A percentile compares a stretch with the other conserved stretches of the same genome.
Conservation (phyloP, 2,329 filamentous ascomycete species). For the Lachnellula occidentalis region DNA sequence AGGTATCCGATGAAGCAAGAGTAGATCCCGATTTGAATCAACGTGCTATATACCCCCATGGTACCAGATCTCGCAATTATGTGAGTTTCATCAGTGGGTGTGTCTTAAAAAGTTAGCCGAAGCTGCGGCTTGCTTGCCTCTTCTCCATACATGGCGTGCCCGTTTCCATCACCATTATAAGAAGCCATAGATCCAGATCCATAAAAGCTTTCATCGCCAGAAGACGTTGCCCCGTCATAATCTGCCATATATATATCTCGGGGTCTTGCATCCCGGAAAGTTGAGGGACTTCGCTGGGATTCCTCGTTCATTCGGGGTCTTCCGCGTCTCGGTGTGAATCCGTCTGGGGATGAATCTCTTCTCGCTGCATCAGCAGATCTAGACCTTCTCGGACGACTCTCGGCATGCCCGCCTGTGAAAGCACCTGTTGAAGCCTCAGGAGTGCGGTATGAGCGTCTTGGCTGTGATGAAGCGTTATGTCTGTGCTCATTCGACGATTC, state of each 20-base stretch:
- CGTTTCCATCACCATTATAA: not conserved
- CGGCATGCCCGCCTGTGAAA: not conserved
- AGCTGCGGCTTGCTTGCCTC: not conserved
- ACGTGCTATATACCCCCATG: no score
- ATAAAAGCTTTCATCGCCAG: not conserved
- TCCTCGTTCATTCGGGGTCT: not conserved
- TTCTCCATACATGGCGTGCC: not conserved
- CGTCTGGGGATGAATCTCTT: not conserved
- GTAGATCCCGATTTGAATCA: no score
- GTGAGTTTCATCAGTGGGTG: no score
- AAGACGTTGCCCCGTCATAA: not conserved
- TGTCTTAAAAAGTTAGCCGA: no score
- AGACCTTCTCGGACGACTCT: not conserved
- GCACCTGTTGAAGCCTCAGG: no score
- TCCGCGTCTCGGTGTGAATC: not conserved
- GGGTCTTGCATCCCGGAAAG: not conserved
- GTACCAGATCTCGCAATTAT: no score
- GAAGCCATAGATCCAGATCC: not conserved
- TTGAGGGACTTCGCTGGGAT: not conserved
- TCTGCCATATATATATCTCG: not conserved
- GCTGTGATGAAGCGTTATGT: no score
- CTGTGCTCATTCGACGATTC: no score
- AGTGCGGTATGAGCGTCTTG: no score
- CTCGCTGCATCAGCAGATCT: not conserved
- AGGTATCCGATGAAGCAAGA: no score